phyloP scores from a whole-genome alignment of 2,329 filamentous ascomycete genomes.

The Nectriaceae sp. region DNA sequence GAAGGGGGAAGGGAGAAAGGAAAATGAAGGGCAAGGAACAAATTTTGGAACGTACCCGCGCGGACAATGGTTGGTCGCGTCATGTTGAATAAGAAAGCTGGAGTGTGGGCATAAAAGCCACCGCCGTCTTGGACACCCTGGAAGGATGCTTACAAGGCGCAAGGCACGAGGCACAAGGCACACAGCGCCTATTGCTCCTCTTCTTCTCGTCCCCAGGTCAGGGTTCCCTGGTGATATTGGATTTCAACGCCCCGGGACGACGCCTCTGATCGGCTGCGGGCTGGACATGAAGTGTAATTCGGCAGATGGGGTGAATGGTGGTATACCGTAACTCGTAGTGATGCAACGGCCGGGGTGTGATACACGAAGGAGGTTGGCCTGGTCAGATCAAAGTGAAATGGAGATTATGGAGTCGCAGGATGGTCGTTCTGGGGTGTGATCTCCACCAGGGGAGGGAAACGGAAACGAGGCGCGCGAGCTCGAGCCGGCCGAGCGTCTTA shows the following conservation, averaged over 20 bases:
- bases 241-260: background rate
- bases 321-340: background rate
- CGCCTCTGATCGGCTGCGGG: background rate
- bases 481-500: background rate
- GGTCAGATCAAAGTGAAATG: background rate
- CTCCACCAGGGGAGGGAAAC: background rate
- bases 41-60: conserved; percentile 53
- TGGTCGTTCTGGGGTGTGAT: background rate
- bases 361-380: background rate
- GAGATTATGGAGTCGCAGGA: background rate
- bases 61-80: conserved; percentile 62
- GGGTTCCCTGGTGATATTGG: background rate
- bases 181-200: conserved; percentile 9
- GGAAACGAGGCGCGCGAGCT: background rate
- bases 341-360: background rate
- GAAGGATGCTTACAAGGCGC: conserved; percentile 13
- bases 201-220: background rate
- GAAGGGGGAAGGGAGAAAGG: conserved; percentile 9
- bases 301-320: background rate
- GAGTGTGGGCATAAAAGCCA: conserved; percentile 21
- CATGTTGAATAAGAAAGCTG: conserved; percentile 44
- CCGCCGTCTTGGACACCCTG: conserved; percentile 17
- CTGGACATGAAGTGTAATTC: conserved; percentile 1
- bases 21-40: conserved; percentile 6
- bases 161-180: conserved; percentile 1